Evolutionary conservation across 2,329 filamentous ascomycete species (phyloP), one percentile per base, ranked within the genome.

Genomic region (Xylaria sp.): DNA sequence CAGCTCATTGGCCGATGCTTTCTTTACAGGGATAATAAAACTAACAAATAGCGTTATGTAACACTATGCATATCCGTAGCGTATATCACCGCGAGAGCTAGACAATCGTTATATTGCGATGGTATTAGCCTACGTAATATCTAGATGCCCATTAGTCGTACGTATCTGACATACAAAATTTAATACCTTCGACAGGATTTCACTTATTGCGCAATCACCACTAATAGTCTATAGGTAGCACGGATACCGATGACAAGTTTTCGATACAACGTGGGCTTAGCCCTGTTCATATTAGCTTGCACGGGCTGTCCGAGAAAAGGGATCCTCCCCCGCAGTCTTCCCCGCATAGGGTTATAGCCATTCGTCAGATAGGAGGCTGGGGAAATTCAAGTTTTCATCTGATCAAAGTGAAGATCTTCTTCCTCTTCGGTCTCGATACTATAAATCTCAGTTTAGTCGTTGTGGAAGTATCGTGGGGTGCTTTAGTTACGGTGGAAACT

Each of bases 301-400:
- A 53, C 24, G 58, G 53, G 11, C 27, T 36, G 36, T 27, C 57
- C 51, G 58, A 47, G 42, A 50, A 42, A 58, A 42, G 8, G 48
- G 50, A 17, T 3, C 42, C 51, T 61, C 17, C 65, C 66, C 66
- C 66, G 62, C 62, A 68, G 21, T 45, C 42, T 62, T 68, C 66
- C 66, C 66, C 66, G 66, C 66, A 68, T 34, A 2, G 7, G 47
- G 45, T 39, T 61, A n/a, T 39, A 34, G n/a, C 11, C 27, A 36
- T 61, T 59, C 57, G 45, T 58, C 34, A 59, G 57, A 61, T 57
- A 19, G 50, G 39, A 48, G 61, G 57, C 53, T 68, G 66, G 66
- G 61, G 62, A 59, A 61, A 39, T 12, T 61, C 27, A 57, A 62
- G 32, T 60, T 42, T 50, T 55, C 30, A 8, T 4, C 51, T 39